A percentile compares a stretch with the other conserved stretches of the same genome.
These are phyloP conservation scores for Bimuria novae-zelandiae DNA, from an alignment of 2,329 filamentous ascomycete species.

Conservation along the genomic window DNA sequence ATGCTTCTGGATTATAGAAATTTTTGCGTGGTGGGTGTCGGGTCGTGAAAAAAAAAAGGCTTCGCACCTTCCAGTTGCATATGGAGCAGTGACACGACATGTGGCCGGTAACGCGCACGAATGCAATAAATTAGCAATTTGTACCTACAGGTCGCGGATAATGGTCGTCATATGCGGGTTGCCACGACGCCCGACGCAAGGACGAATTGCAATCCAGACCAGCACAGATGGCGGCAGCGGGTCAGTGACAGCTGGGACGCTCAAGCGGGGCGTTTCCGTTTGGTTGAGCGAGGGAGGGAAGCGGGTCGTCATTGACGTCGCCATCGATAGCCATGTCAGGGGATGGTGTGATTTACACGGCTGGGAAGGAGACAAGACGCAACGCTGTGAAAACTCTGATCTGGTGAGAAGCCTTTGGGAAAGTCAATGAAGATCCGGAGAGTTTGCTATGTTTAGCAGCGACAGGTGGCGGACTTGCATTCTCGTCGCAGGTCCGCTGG, in stretches of 20 bases:
- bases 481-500: neutral
- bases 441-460: slow-evolving; percentile 3
- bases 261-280: neutral
- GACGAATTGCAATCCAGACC: neutral
- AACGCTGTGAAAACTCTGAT: neutral
- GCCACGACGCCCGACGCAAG: slow-evolving; percentile 1
- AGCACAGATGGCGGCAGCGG: neutral
- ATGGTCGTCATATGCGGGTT: slow-evolving; percentile 2
- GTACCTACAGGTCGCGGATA: neutral
- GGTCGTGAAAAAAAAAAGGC: neutral
- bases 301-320: slow-evolving; percentile 2
- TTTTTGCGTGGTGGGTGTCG: neutral
- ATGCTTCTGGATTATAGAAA: neutral
- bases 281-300: slow-evolving; percentile 6
- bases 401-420: neutral
- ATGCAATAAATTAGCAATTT: slow-evolving; percentile 5
- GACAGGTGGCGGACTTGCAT: neutral
- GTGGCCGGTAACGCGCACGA: neutral
- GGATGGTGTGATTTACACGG: neutral
- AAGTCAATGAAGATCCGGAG: neutral
- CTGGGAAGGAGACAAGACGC: neutral
- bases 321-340: neutral
- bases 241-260: neutral
- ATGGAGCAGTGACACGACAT: slow-evolving; percentile 7
- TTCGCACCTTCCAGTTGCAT: neutral